These are phyloP conservation scores for Aotearoamyces nothofagi DNA, from an alignment of 2,329 filamentous ascomycete species.

Conservation along the genomic window DNA sequence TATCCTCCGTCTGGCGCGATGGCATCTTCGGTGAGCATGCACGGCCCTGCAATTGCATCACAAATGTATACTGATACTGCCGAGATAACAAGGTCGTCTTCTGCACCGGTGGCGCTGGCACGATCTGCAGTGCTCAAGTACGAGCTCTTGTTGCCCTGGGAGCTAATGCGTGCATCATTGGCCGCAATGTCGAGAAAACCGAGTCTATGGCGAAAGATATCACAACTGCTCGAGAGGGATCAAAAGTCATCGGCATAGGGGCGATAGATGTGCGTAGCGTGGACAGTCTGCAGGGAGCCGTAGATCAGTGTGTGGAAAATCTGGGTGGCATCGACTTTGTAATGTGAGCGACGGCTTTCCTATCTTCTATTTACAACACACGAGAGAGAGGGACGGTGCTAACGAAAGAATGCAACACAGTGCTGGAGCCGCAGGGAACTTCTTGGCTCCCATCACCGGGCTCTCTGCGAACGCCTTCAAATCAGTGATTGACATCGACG, in stretches of 20 bases:
- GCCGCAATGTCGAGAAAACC: conserved; percentile 80
- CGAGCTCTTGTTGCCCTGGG: conserved; percentile 82
- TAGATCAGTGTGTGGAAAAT: conserved; percentile 65
- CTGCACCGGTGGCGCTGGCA: conserved; percentile 86
- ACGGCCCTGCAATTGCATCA: no score
- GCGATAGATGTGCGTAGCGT: conserved; percentile 64
- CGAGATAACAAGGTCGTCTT: conserved; percentile 61
- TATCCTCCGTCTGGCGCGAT: conserved; percentile 76
- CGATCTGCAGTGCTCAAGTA: conserved; percentile 90
- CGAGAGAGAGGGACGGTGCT: neutral
- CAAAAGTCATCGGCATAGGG: conserved; percentile 78
- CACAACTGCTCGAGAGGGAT: conserved; percentile 58
- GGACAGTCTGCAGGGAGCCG: conserved; percentile 55
- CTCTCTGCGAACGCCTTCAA: conserved; percentile 86
- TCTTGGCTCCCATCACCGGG: conserved; percentile 70
- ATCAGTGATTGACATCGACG: conserved; percentile 90
- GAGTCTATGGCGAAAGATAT: conserved; percentile 69
- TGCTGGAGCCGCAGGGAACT: conserved; percentile 91
- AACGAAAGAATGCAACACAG: conserved; percentile 27
- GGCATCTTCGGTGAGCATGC: conserved; percentile 62
- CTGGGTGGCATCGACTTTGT: conserved; percentile 84
- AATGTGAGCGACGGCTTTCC: conserved; percentile 49
- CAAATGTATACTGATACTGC: no score
- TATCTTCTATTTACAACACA: neutral
- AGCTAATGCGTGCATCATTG: conserved; percentile 86